phyloP scores from a whole-genome alignment of 2,329 filamentous ascomycete species.

The Pseudopithomyces chartarum region DNA sequence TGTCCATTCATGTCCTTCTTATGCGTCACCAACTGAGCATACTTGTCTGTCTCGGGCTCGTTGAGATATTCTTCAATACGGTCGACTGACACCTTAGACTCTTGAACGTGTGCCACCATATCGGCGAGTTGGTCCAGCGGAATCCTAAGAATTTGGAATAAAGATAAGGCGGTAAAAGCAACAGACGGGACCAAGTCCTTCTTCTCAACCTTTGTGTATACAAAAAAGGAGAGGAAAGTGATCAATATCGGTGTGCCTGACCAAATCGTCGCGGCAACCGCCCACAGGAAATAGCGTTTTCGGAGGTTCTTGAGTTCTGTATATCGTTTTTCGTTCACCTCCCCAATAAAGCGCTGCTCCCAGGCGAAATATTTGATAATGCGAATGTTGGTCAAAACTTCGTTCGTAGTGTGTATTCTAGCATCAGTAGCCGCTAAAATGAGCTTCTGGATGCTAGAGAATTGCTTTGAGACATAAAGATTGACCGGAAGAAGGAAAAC shows the following conservation, averaged over 20 bases:
- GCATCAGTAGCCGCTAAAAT: conserved; percentile 95
- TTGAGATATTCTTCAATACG: conserved; percentile 92
- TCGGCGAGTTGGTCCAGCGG: conserved; percentile 95
- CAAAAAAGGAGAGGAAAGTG: conserved; percentile 92
- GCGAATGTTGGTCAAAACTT: conserved; percentile 91
- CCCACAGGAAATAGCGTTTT: conserved; percentile 87
- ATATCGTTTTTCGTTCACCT: conserved; percentile 86
- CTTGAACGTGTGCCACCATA: conserved; percentile 98
- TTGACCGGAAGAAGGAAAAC: conserved; percentile 86
- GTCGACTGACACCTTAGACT: conserved; percentile 94
- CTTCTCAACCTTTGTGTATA: conserved; percentile 88
- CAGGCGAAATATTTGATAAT: conserved; percentile 99
- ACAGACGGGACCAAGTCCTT: conserved; percentile 90
- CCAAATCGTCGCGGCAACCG: conserved; percentile 90
- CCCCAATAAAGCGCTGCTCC: conserved; percentile 86
- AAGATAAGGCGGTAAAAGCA: conserved; percentile 92
- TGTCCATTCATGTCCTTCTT: conserved; percentile 71
- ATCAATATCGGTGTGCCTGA: conserved; percentile 94
- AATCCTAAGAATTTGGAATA: conserved; percentile 91
- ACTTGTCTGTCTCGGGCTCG: conserved; percentile 96
- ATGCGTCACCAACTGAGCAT: conserved; percentile 76
- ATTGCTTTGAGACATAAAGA: conserved; percentile 83
- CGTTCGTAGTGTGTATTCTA: conserved; percentile 94
- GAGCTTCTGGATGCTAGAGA: conserved; percentile 83
- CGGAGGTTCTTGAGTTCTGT: conserved; percentile 79